Percentiles rank a stretch among this genome's conserved stretches.
These are phyloP conservation scores for Eucalyptus melliodora DNA, from an alignment of 345 rosid genomes.

Conservation along the genomic window DNA sequence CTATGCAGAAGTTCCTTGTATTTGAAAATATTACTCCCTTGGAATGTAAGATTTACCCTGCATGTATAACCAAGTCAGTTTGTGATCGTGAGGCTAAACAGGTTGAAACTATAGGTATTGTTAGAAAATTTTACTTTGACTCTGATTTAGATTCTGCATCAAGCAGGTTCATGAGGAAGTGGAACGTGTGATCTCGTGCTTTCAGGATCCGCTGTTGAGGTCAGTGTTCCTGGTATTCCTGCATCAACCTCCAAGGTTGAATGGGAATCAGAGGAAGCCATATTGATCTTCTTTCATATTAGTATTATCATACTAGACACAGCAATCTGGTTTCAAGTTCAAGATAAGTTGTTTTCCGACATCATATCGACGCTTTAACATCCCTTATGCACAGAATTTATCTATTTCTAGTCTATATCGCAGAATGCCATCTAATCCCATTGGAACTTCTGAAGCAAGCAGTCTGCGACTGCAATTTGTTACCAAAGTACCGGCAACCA, in stretches of 20 bases:
- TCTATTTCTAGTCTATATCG: background rate
- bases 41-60: background rate
- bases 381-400: background rate
- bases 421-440: background rate
- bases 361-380: background rate
- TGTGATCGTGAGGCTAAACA: background rate
- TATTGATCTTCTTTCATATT: too few relatives aligned
- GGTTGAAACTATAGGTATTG: background rate
- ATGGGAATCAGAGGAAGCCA: background rate
- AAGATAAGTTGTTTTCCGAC: background rate
- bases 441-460: background rate
- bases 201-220: background rate
- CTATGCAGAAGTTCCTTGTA: background rate
- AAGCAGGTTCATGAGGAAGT: background rate
- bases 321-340: background rate
- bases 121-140: background rate
- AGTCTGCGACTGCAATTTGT: slow-evolving; percentile 7
- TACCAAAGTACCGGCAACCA: background rate
- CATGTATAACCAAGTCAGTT: background rate
- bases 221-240: background rate
- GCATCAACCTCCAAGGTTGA: background rate
- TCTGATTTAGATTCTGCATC: background rate
- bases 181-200: background rate
- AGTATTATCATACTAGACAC: background rate
- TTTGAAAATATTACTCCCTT: background rate